Evolutionary conservation across 2,329 filamentous ascomycete species (phyloP), one percentile per base, ranked within the genome.

Genomic region (Paraphoma sp.): DNA sequence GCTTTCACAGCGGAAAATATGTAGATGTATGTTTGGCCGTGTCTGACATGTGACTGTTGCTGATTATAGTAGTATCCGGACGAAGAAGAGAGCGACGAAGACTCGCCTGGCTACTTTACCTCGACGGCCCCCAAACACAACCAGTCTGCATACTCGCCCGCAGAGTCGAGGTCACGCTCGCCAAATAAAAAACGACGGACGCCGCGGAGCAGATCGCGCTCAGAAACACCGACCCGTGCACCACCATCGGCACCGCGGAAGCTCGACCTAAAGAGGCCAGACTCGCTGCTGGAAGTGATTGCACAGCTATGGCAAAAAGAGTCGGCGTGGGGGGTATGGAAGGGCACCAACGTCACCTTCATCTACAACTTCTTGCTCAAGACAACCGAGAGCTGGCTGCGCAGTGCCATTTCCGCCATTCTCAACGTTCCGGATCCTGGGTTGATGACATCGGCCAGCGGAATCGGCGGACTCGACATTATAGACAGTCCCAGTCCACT

Each of bases 271-370:
- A 89, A 88, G 62, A 88, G 88, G 56, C 83, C 91, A 10, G 90
- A 94, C 72, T 94, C 93, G 0, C 83, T 98, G 54, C 85, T 93
- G 67, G 92, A 97, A 64, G 92, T 95, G 2, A 86, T 99, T 57
- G 88, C 89, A 6, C 90, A 96, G 73, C 80, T 98, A 17, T 98
- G 95, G 91, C 85, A 89, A 46, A 94, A 90, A 65, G 94, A 96
- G 73, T 92, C 93, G 36, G 89, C 89, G 0, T 93, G 93, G 84
- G 95, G 95, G 4, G 88, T 97, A 5, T 99, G 94, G 93, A 97
- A 97, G 76, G 85, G 89, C 8, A 92, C 93, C 38, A 98, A 98
- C 73, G 87, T 91, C 12, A 96, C 93, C 1, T 99, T 98, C 71
- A 83, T 98, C 48, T 97, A 98, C 78, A 91, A 89, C 0, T 86